phyloP scores from a whole-genome alignment of 1,284 basidiomycete genomes.

The Trametes polyzona region DNA sequence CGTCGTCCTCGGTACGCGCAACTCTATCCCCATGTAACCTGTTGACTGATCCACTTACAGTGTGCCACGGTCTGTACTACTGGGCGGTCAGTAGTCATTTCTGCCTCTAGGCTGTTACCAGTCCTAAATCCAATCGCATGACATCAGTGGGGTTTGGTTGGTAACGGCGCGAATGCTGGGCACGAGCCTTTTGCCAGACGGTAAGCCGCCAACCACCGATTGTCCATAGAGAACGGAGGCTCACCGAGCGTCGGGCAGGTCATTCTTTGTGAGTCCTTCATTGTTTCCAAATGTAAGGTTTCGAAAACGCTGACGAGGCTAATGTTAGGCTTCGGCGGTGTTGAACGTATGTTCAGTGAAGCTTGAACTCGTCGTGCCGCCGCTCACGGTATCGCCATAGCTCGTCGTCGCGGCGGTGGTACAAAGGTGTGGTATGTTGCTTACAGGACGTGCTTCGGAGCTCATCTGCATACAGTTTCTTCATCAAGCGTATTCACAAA shows the following conservation, averaged over 20 bases:
- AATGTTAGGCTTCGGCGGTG: conserved; percentile 6
- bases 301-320: neutral
- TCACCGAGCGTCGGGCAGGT: neutral
- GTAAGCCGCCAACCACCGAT: neutral
- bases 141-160: neutral
- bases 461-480: conserved; percentile 13
- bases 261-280: conserved; percentile 16
- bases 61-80: conserved; percentile 25
- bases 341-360: conserved; percentile 11
- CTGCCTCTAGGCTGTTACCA: neutral
- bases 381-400: neutral
- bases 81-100: conserved; percentile 18
- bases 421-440: conserved; percentile 10
- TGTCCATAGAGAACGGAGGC: neutral
- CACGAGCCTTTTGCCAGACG: conserved; percentile 15
- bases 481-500: conserved; percentile 25
- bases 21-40: neutral
- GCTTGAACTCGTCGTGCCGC: neutral
- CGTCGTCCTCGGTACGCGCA: conserved; percentile 19
- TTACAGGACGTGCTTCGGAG: too few species aligned
- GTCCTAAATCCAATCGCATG: neutral
- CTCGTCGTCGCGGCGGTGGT: conserved; percentile 23
- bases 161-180: neutral
- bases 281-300: neutral
- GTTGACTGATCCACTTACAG: neutral